phyloP scores from a whole-genome alignment of 805 yeast genomes.

The Monosporozyma servazzii region DNA sequence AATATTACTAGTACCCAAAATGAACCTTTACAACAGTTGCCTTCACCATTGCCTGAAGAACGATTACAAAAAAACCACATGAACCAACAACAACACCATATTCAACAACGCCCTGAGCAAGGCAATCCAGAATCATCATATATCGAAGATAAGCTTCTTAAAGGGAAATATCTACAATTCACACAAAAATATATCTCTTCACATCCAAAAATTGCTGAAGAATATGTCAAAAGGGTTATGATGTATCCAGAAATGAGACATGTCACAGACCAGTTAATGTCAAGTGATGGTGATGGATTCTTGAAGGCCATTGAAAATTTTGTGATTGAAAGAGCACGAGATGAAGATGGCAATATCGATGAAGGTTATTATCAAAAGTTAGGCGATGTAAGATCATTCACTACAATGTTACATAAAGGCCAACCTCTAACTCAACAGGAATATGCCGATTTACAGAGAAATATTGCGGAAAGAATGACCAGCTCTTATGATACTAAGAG shows the following conservation, averaged over 20 bases:
- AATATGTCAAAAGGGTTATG: constrained; percentile 26
- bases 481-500: constrained; percentile 22
- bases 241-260: constrained; percentile 40
- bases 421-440: constrained; percentile 25
- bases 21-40: neutral
- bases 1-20: neutral
- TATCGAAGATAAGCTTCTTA: constrained; percentile 12
- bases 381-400: constrained; percentile 20
- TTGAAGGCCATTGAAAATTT: constrained; percentile 72
- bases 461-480: constrained; percentile 27
- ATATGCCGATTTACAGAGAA: constrained; percentile 24
- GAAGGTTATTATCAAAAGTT: constrained; percentile 7
- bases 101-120: neutral
- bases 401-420: constrained; percentile 25
- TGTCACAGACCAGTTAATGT: constrained; percentile 72
- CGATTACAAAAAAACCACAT: constrained; percentile 1
- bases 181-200: constrained; percentile 28
- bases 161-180: constrained; percentile 21
- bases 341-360: constrained; percentile 5
- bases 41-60: neutral
- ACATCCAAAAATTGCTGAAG: constrained; percentile 28
- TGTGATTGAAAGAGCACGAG: constrained; percentile 37
- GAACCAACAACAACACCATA: neutral
- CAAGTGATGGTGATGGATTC: constrained; percentile 62
- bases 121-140: neutral